A percentile compares a stretch with the other conserved stretches of the same genome.
These are phyloP conservation scores for Diaporthe destruens DNA, from an alignment of 2,329 filamentous ascomycete species.

Conservation along the genomic window DNA sequence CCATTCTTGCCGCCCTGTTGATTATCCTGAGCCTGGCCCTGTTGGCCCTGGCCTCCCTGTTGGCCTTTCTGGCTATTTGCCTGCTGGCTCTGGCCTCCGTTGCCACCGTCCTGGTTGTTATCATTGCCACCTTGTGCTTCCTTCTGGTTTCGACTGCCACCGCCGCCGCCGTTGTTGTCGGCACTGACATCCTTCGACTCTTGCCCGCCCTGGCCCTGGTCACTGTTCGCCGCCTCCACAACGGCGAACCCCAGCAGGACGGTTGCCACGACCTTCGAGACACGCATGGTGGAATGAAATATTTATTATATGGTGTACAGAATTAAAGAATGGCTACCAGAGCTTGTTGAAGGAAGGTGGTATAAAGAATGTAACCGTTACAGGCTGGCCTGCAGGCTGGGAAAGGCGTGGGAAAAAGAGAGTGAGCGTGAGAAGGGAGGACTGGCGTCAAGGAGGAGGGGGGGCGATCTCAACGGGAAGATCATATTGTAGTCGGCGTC, in stretches of 20 bases:
- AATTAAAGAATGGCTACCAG: conserved; percentile 37
- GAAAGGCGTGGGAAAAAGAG: not conserved
- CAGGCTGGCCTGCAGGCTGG: conserved; percentile 40
- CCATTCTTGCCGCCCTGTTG: conserved; percentile 16
- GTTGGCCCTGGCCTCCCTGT: not conserved
- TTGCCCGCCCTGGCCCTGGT: conserved; percentile 19
- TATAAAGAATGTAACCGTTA: conserved; percentile 24
- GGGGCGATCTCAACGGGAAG: conserved; percentile 3
- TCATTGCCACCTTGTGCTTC: conserved; percentile 34
- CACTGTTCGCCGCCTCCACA: conserved; percentile 43
- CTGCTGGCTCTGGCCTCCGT: not conserved
- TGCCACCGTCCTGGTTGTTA: conserved; percentile 5
- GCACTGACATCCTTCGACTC: conserved; percentile 29
- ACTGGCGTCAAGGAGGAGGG: conserved; percentile 29
- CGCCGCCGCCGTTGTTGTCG: conserved; percentile 27
- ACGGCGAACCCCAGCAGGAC: conserved; percentile 45
- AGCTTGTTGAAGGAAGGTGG: conserved; percentile 20
- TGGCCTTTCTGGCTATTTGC: not conserved
- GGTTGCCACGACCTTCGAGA: conserved; percentile 45
- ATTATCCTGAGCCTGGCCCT: not conserved
- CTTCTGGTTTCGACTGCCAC: conserved; percentile 13
- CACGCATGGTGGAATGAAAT: conserved; percentile 43
- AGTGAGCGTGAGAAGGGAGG: conserved; percentile 9
- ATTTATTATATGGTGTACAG: conserved; percentile 28
- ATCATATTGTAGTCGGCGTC: conserved; percentile 22